These are phyloP conservation scores for Heliosperma pusillum DNA, from an alignment of 148 eudicot species.

Conservation along the genomic window DNA sequence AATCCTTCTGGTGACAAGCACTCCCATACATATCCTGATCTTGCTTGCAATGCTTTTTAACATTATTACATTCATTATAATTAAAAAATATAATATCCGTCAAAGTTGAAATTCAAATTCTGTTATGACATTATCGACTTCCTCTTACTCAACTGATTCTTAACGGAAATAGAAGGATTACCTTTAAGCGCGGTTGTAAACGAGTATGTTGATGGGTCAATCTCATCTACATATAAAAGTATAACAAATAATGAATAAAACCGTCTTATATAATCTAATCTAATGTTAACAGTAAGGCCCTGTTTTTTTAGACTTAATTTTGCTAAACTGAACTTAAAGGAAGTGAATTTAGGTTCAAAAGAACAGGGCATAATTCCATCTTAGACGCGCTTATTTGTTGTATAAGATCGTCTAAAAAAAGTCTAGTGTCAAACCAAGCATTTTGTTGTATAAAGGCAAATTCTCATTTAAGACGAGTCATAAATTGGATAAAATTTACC, in stretches of 20 bases:
- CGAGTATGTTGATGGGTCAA: constrained; percentile 91
- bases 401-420: no score
- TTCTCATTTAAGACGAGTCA: neutral
- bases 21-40: constrained; percentile 72
- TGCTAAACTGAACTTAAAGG: no score
- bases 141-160: no score
- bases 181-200: constrained; percentile 91
- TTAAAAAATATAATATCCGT: neutral
- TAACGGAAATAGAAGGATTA: constrained; percentile 5
- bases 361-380: no score
- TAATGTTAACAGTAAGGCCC: no score
- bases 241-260: neutral
- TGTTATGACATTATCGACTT: no score
- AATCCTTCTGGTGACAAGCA: constrained; percentile 66
- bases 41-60: constrained; percentile 81
- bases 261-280: neutral
- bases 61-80: neutral
- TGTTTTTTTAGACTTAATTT: no score
- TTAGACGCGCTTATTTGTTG: no score
- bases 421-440: no score
- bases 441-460: no score
- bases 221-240: constrained; percentile 54
- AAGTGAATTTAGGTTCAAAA: no score
- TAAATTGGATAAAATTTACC: constrained; percentile 31
- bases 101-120: no score